These are phyloP conservation scores for Warburgia ugandensis DNA, from an alignment of 164 flowering plant genomes.

Conservation along the genomic window DNA sequence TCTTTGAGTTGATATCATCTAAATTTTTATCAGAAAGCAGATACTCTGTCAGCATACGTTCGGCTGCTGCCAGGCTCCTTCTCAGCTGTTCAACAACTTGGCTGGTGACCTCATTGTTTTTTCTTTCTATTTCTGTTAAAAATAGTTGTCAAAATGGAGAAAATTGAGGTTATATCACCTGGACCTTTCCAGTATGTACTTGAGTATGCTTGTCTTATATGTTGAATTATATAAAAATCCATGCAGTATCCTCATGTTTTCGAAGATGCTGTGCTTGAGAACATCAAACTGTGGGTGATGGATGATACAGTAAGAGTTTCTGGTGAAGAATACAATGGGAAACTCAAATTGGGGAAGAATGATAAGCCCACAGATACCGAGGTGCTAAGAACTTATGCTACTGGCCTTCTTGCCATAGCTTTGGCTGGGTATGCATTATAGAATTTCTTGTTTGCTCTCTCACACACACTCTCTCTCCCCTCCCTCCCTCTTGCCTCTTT, in stretches of 20 bases:
- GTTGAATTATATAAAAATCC: constrained; percentile 4
- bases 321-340: constrained; percentile 37
- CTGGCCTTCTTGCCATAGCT: constrained; percentile 84
- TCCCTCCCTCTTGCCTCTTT: too few relatives aligned
- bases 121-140: neutral
- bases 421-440: constrained; percentile 53
- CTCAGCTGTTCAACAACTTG: constrained; percentile 67
- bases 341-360: constrained; percentile 26
- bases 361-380: constrained; percentile 66
- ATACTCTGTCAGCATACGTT: constrained; percentile 54
- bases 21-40: constrained; percentile 60
- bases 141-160: neutral
- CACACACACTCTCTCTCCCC: neutral
- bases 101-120: constrained; percentile 44
- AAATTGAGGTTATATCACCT: neutral
- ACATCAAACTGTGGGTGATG: constrained; percentile 75
- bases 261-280: constrained; percentile 72
- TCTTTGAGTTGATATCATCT: constrained; percentile 80
- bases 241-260: constrained; percentile 87
- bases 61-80: constrained; percentile 83
- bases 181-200: too few relatives aligned
- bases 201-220: neutral
- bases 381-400: constrained; percentile 79
- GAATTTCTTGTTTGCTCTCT: too few relatives aligned
- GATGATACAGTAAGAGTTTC: constrained; percentile 44